Conservation (phyloP, 2,329 filamentous ascomycete genomes). For the Pseudogymnoascus sp. region DNA sequence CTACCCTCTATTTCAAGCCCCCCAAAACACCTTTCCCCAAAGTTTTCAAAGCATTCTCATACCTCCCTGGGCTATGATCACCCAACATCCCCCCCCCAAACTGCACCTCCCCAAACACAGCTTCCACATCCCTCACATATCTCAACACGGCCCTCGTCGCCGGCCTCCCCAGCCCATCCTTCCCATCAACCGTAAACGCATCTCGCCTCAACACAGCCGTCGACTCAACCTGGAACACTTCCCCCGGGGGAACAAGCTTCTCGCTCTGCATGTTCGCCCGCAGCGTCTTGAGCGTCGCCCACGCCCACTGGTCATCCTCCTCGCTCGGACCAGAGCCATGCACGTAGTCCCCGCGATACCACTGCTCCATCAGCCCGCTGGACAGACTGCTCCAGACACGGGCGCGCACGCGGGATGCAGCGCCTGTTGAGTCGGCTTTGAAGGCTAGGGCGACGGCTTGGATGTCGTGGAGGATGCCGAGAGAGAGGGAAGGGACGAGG, state of each 20-base stretch:
- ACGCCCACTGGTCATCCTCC: constrained; percentile 63
- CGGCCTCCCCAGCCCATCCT: constrained; percentile 48
- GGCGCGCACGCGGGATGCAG: constrained; percentile 58
- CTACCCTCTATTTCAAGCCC: background rate
- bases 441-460: constrained; percentile 66
- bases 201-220: constrained; percentile 60
- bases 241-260: constrained; percentile 68
- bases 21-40: constrained; percentile 40
- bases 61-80: constrained; percentile 68
- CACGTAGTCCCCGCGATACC: constrained; percentile 42
- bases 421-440: constrained; percentile 61
- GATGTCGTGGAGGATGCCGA: constrained; percentile 68
- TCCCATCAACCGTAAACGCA: constrained; percentile 43
- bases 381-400: constrained; percentile 60
- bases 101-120: constrained; percentile 59
- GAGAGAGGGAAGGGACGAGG: constrained; percentile 64
- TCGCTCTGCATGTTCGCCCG: constrained; percentile 60
- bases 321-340: constrained; percentile 32
- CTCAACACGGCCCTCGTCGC: constrained; percentile 63
- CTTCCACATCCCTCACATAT: constrained; percentile 65
- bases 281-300: constrained; percentile 58
- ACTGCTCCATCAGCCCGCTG: constrained; percentile 53
- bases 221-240: constrained; percentile 67
- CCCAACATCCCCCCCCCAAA: constrained; percentile 69
- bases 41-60: constrained; percentile 61